Percentiles rank a stretch among this genome's conserved stretches.
Evolutionary conservation across 805 yeast genomes (phyloP).

Genomic region (Suhomyces sp.): DNA sequence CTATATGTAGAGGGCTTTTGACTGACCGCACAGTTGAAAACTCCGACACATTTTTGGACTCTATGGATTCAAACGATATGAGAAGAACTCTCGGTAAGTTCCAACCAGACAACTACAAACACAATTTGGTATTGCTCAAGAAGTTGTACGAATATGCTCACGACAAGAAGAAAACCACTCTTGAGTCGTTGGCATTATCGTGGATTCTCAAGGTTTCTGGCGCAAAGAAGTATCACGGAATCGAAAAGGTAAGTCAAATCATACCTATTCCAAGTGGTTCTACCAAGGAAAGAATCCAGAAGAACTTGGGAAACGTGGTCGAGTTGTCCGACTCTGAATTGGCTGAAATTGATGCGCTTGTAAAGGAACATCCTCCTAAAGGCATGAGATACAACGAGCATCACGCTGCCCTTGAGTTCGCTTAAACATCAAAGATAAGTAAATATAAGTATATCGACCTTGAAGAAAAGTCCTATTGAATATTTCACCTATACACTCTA

Average conservation of each 20-base stretch:
- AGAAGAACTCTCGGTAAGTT: conserved; percentile 57
- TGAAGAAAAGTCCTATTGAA: too few relatives aligned
- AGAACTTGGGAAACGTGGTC: conserved; percentile 49
- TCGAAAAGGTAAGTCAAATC: conserved; percentile 47
- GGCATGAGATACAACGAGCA: conserved; percentile 56
- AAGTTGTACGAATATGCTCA: conserved; percentile 51
- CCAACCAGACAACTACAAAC: conserved; percentile 50
- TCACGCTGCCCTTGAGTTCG: conserved; percentile 3
- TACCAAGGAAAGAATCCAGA: conserved; percentile 54
- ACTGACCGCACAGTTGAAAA: conserved; percentile 5
- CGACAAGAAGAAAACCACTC: conserved; percentile 44
- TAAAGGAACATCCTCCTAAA: conserved; percentile 41
- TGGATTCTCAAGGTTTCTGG: conserved; percentile 63
- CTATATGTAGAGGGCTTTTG: conserved; percentile 47
- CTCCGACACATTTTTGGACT: conserved; percentile 63
- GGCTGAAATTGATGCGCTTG: conserved; percentile 46
- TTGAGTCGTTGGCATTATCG: conserved; percentile 50
- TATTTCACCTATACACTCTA: not conserved
- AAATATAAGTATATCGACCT: not conserved
- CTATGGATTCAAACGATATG: conserved; percentile 45
- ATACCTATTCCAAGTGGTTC: conserved; percentile 84
- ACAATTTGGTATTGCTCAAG: conserved; percentile 51
- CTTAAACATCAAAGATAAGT: not conserved
- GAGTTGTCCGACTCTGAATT: conserved; percentile 57
- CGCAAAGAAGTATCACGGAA: conserved; percentile 47